phyloP scores from a whole-genome alignment of 371 early-diverging fungal genomes.

The Saksenaea vasiformis region DNA sequence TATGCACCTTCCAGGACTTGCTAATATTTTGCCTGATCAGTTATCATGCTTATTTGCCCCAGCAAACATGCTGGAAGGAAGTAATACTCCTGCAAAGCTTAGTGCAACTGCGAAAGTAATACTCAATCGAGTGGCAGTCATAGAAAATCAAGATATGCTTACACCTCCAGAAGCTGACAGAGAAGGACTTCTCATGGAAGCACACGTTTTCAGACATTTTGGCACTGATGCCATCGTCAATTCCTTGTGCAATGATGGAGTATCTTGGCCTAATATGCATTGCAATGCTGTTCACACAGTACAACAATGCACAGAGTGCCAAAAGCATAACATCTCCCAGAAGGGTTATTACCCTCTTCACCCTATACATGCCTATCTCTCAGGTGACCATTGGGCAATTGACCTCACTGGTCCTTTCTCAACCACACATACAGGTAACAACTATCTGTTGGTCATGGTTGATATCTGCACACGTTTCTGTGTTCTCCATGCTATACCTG shows the following conservation, averaged over 20 bases:
- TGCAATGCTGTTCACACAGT: conserved; percentile 17
- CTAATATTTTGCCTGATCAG: conserved; percentile 20
- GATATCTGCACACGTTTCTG: conserved; percentile 25
- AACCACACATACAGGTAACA: conserved; percentile 10
- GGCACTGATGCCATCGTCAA: conserved; percentile 17
- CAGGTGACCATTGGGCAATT: conserved; percentile 27
- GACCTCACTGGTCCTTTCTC: conserved; percentile 27
- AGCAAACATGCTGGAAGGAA: conserved; percentile 21
- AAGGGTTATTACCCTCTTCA: conserved; percentile 20
- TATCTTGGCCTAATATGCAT: conserved; percentile 20
- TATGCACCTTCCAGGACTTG: conserved; percentile 20
- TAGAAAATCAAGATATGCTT: too few relatives aligned
- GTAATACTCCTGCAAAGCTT: too few relatives aligned
- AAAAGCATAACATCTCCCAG: conserved; percentile 9
- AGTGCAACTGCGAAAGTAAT: too few relatives aligned
- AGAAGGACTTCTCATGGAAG: conserved; percentile 7
- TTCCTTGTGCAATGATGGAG: conserved; percentile 6
- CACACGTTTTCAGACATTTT: conserved; percentile 20
- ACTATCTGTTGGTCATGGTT: conserved; percentile 20
- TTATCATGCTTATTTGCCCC: conserved; percentile 18
- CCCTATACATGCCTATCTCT: conserved; percentile 15
- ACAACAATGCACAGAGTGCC: conserved; percentile 18
- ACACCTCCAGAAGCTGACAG: conserved; percentile 10
- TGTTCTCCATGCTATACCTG: conserved; percentile 16
- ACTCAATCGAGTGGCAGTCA: too few relatives aligned